Base-by-base conservation (phyloP, 768 basidiomycete genomes). In the Pholiota conissans region DNA sequence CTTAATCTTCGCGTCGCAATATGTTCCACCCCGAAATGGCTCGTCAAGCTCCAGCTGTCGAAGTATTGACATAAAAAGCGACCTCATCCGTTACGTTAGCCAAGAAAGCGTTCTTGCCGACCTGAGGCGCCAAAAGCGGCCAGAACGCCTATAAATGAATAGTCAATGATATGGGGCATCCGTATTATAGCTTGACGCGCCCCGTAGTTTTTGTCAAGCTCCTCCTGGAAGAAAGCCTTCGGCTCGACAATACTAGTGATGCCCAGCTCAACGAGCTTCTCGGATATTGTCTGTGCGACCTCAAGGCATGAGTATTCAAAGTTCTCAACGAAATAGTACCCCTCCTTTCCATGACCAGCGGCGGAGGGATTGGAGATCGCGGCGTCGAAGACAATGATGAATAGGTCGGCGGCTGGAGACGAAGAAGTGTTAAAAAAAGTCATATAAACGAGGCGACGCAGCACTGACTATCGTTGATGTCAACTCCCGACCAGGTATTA, bases 401-500 rank as follows among this genome's bases (percentile, higher is more conserved):
- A 85, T 4, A 85, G 69, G 37, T 76, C 65, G 3, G 71, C 67
- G 34, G 79, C 82, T 80, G 27, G 8, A 16, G 18, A 5, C 29
- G n/a, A 30, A n/a, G n/a, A n/a, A n/a, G 9, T 6, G n/a, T n/a
- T n/a, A n/a, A n/a, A n/a, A n/a, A 47, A 28, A 47, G 14, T 16
- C 7, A 24, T 32, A n/a, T n/a, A 2, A 22, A 9, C 8, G 7
- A 4, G 30, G 40, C 2, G 22, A n/a, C 16, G 20, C 18, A 32
- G 5, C n/a, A 48, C 75, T 56, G 45, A 83, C 83, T 59, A 39
- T 86, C 84, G 34, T 82, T 69, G 35, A 84, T 74, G 57, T 83
- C 65, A 3, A 85, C 79, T 54, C 83, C 71, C 0, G 79, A 76
- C 86, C 84, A 89, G 10, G 81, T 29, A 51, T 86, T 84, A 61